phyloP scores from a whole-genome alignment of 495 filamentous ascomycete species.

The Penicillium samsonianum region DNA sequence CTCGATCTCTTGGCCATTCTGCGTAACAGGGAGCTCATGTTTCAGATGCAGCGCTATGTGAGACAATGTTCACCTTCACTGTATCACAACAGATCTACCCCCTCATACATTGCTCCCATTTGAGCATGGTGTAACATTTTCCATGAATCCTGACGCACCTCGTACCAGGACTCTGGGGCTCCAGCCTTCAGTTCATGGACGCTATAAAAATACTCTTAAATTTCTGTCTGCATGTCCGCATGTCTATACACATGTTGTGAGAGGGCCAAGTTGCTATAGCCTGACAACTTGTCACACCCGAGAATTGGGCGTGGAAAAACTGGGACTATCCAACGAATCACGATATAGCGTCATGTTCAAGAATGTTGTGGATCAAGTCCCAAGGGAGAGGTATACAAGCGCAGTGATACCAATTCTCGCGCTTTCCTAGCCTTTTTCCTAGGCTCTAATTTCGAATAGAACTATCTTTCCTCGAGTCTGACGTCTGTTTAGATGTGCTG shows the following conservation, averaged over 20 bases:
- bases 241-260: constrained; percentile 10
- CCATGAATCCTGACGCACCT: constrained; percentile 5
- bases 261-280: neutral
- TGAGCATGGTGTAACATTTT: constrained; percentile 6
- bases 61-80: neutral
- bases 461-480: constrained; percentile 1
- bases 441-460: constrained; percentile 3
- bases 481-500: constrained; percentile 4
- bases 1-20: neutral
- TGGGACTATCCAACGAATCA: neutral
- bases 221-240: constrained; percentile 4
- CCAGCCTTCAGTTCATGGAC: constrained; percentile 2
- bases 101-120: neutral
- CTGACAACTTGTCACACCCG: neutral
- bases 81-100: constrained; percentile 3
- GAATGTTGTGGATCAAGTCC: neutral
- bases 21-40: neutral
- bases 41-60: constrained; percentile 6
- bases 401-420: constrained; percentile 10
- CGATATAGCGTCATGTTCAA: neutral
- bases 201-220: neutral
- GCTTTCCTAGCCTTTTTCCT: neutral
- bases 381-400: neutral
- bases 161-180: constrained; percentile 8
- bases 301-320: neutral